Conservation (phyloP, 768 basidiomycete genomes). For the Pholiota molesta region DNA sequence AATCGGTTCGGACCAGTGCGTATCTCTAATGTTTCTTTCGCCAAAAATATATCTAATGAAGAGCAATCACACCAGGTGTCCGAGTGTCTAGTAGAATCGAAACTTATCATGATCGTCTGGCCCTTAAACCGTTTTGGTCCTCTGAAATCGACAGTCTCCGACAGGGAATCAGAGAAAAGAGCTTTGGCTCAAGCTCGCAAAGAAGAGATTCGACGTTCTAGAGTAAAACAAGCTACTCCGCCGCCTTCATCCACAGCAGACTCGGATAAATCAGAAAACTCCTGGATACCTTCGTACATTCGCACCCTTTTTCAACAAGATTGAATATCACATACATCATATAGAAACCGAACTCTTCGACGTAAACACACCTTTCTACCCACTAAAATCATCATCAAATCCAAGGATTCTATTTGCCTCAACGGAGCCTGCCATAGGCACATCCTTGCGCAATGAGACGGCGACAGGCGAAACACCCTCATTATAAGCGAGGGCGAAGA, state of each 20-base stretch:
- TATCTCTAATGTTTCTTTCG: conserved; percentile 10
- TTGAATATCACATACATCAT: not conserved
- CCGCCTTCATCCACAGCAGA: not conserved
- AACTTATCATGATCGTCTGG: conserved; percentile 53
- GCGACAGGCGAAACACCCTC: conserved; percentile 46
- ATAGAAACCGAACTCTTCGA: not conserved
- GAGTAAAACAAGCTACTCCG: conserved; percentile 27
- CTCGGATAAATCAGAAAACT: not conserved
- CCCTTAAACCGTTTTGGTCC: conserved; percentile 50
- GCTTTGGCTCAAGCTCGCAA: conserved; percentile 42
- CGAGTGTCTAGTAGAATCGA: conserved; percentile 52
- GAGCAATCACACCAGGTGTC: conserved; percentile 37
- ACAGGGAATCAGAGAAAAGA: conserved; percentile 7
- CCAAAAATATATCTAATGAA: not conserved
- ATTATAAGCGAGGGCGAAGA: conserved; percentile 48
- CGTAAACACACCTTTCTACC: conserved; percentile 32
- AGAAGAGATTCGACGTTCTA: conserved; percentile 36
- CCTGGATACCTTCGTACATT: not conserved
- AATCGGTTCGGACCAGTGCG: conserved; percentile 72
- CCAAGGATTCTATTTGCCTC: conserved; percentile 49
- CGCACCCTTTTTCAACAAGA: not conserved
- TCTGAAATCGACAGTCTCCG: not conserved
- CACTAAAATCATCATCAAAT: conserved; percentile 34
- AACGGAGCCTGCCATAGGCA: conserved; percentile 45
- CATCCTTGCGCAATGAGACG: conserved; percentile 46